Percentiles rank a stretch among this genome's conserved stretches.
phyloP scores from a whole-genome alignment of 352 stramenopile species.

The Phytophthora fragariae region DNA sequence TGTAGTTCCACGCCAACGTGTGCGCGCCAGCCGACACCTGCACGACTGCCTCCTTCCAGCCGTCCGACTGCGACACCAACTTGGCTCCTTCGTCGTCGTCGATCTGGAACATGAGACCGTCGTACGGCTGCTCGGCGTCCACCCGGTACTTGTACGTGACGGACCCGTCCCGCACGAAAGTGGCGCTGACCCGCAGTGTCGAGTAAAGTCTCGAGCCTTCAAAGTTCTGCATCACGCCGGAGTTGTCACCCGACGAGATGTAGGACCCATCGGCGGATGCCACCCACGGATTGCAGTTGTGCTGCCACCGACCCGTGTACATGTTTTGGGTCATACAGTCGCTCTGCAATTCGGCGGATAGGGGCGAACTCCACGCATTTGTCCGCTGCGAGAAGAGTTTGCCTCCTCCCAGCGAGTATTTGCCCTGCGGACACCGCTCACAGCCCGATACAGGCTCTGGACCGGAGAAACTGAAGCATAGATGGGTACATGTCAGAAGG shows the following conservation, averaged over 20 bases:
- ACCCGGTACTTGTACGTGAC: conserved; percentile 86
- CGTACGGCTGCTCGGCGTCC: conserved; percentile 75
- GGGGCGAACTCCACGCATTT: conserved; percentile 63
- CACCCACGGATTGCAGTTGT: conserved; percentile 80
- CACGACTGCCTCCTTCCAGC: conserved; percentile 72
- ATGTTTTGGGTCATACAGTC: conserved; percentile 83
- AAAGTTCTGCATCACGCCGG: conserved; percentile 67
- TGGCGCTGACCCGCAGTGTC: conserved; percentile 74
- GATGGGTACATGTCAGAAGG: not conserved
- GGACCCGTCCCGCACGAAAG: conserved; percentile 74
- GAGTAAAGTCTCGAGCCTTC: conserved; percentile 77
- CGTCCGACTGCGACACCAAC: conserved; percentile 71
- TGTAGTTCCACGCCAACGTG: conserved; percentile 83
- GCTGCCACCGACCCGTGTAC: conserved; percentile 77
- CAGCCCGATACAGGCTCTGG: conserved; percentile 70
- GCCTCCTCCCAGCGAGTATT: conserved; percentile 84
- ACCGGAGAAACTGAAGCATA: conserved; percentile 60
- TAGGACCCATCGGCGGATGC: conserved; percentile 61
- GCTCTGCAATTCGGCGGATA: conserved; percentile 70
- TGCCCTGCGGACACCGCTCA: conserved; percentile 69
- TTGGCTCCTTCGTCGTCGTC: conserved; percentile 64
- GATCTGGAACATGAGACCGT: conserved; percentile 80
- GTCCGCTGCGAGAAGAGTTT: conserved; percentile 78
- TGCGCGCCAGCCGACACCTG: conserved; percentile 66
- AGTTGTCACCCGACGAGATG: conserved; percentile 79